A percentile compares a stretch with the other conserved stretches of the same genome.
These are phyloP conservation scores for Erucastrum elatum DNA, from an alignment of 345 rosid species.

Conservation along the genomic window DNA sequence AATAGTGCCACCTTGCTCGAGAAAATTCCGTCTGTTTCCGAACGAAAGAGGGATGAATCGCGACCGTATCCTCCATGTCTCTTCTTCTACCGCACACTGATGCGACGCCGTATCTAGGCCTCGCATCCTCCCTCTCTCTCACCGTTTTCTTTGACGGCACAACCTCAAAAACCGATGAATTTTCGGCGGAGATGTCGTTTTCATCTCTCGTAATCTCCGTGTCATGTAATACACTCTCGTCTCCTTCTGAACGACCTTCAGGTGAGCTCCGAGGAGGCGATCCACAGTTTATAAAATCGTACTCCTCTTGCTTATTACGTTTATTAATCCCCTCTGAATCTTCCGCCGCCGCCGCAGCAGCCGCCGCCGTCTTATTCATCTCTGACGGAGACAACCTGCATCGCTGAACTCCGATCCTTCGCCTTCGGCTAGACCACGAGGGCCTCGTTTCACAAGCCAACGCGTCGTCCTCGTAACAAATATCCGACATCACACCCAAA, in stretches of 20 bases:
- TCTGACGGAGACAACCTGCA: constrained; percentile 46
- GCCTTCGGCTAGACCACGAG: constrained; percentile 53
- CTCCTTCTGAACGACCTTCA: constrained; percentile 13
- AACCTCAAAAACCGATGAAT: background rate
- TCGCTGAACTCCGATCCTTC: constrained; percentile 66
- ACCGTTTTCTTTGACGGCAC: background rate
- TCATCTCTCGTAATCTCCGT: no score
- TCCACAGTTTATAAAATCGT: constrained; percentile 12
- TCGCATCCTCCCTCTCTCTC: constrained; percentile 13
- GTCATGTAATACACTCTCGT: no score
- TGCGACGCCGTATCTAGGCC: constrained; percentile 66
- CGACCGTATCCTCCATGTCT: constrained; percentile 88
- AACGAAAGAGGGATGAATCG: constrained; percentile 54
- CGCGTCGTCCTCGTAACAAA: constrained; percentile 51
- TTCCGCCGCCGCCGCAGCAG: background rate
- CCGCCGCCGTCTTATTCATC: background rate
- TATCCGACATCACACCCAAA: constrained; percentile 52
- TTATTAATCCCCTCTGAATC: constrained; percentile 37
- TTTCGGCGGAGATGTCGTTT: no score
- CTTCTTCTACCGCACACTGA: constrained; percentile 83
- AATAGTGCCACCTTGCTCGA: constrained; percentile 51
- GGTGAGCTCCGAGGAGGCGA: constrained; percentile 38
- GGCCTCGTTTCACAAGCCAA: constrained; percentile 41
- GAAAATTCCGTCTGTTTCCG: constrained; percentile 28
- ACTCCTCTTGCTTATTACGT: constrained; percentile 45